These are phyloP conservation scores for Eremothecium cymbalariae DNA, from an alignment of 1,139 yeast species.

Conservation along the genomic window DNA sequence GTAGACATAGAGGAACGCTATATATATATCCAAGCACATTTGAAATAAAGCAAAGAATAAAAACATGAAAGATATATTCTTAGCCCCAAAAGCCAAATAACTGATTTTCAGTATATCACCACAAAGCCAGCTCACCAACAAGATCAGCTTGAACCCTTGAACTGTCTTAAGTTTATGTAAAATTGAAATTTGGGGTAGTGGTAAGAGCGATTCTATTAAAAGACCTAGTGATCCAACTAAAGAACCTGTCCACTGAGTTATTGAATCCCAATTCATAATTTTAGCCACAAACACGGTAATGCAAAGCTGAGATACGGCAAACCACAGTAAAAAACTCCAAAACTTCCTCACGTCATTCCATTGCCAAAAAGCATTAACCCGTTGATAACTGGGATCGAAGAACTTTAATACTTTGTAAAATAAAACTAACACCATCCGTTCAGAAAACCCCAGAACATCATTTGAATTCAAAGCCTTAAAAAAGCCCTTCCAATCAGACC, in stretches of 20 bases:
- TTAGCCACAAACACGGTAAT: constrained; percentile 27
- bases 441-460: constrained; percentile 18
- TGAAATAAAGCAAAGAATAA: constrained; percentile 75
- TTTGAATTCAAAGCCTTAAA: constrained; percentile 18
- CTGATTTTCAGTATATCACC: constrained; percentile 77
- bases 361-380: constrained; percentile 76
- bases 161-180: constrained; percentile 61
- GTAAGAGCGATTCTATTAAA: constrained; percentile 71
- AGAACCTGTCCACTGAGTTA: constrained; percentile 30
- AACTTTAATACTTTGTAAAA: constrained; percentile 40
- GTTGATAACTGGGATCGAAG: constrained; percentile 59
- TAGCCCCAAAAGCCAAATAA: constrained; percentile 65
- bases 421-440: constrained; percentile 25
- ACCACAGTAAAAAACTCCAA: constrained; percentile 58
- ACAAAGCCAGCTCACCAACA: constrained; percentile 76
- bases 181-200: constrained; percentile 78
- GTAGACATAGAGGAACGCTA: constrained; percentile 66
- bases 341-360: constrained; percentile 58
- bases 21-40: constrained; percentile 64
- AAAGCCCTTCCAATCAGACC: constrained; percentile 23
- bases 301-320: constrained; percentile 32
- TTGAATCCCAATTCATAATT: constrained; percentile 28
- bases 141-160: constrained; percentile 68
- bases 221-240: constrained; percentile 65
- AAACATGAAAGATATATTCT: constrained; percentile 59